Conservation (phyloP, 148 eudicot species). For the Polygonum maritimum region DNA sequence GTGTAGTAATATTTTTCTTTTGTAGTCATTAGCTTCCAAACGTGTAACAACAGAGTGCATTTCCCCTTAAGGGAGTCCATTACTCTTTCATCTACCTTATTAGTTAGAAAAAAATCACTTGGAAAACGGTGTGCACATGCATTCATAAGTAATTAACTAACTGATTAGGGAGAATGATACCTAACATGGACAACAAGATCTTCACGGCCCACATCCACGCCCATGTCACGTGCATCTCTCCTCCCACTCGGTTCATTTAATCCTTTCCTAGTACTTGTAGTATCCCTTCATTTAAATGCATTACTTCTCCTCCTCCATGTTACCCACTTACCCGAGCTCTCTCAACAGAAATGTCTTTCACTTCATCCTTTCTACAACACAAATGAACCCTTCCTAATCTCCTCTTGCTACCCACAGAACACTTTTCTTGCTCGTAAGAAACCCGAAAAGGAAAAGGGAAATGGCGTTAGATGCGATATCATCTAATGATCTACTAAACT, state of each 20-base stretch:
- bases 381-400: background rate
- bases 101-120: no score
- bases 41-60: no score
- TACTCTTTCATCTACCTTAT: no score
- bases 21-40: no score
- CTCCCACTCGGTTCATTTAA: background rate
- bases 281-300: background rate
- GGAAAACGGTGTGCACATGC: no score
- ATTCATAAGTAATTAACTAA: no score
- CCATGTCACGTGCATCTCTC: background rate
- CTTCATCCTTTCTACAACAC: background rate
- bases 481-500: conserved; percentile 51
- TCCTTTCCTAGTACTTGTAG: background rate
- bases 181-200: background rate
- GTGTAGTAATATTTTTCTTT: no score
- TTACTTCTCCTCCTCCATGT: background rate
- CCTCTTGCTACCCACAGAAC: background rate
- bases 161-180: background rate
- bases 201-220: background rate
- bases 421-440: background rate
- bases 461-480: conserved; percentile 73
- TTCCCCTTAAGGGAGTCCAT: no score
- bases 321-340: background rate
- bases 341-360: background rate
- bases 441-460: background rate